Percentiles rank a stretch among this genome's conserved stretches.
These are phyloP conservation scores for Mycena rosella DNA, from an alignment of 768 basidiomycete genomes.

Conservation along the genomic window DNA sequence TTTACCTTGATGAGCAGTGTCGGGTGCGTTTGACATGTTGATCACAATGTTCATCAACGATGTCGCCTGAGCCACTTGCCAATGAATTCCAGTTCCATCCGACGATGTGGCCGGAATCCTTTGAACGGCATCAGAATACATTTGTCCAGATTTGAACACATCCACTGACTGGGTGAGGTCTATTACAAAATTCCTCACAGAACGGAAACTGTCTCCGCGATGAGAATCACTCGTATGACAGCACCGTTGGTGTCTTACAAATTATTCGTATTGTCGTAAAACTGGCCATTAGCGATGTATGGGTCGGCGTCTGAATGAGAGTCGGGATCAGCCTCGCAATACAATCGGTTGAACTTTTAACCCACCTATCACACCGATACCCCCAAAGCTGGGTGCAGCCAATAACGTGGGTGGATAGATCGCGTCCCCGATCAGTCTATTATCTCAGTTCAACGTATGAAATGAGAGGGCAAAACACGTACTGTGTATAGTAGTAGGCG, in stretches of 20 bases:
- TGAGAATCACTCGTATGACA: slow-evolving; percentile 45
- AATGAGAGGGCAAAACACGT: not conserved
- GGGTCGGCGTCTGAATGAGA: slow-evolving; percentile 74
- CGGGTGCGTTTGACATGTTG: slow-evolving; percentile 73
- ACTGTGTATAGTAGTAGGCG: slow-evolving; percentile 81
- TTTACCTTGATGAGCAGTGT: slow-evolving; percentile 77
- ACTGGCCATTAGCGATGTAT: slow-evolving; percentile 77
- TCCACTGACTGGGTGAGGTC: slow-evolving; percentile 64
- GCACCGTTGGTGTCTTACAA: slow-evolving; percentile 67
- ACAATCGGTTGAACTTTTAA: slow-evolving; percentile 47
- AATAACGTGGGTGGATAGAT: slow-evolving; percentile 74
- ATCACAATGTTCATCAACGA: slow-evolving; percentile 80
- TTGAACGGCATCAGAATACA: slow-evolving; percentile 57
- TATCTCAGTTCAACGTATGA: not conserved
- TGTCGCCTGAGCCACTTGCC: slow-evolving; percentile 87
- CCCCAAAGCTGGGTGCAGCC: slow-evolving; percentile 71
- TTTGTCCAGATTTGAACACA: slow-evolving; percentile 34
- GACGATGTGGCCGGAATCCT: slow-evolving; percentile 58
- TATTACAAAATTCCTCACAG: slow-evolving; percentile 81
- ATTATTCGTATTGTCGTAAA: slow-evolving; percentile 73
- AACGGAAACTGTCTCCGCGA: slow-evolving; percentile 65
- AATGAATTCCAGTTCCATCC: too few relatives aligned
- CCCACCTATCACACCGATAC: slow-evolving; percentile 82
- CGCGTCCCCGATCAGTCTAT: slow-evolving; percentile 77
- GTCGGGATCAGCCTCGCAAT: slow-evolving; percentile 52